phyloP scores from a whole-genome alignment of 305 asterid species.

The Fraxinus sp. region DNA sequence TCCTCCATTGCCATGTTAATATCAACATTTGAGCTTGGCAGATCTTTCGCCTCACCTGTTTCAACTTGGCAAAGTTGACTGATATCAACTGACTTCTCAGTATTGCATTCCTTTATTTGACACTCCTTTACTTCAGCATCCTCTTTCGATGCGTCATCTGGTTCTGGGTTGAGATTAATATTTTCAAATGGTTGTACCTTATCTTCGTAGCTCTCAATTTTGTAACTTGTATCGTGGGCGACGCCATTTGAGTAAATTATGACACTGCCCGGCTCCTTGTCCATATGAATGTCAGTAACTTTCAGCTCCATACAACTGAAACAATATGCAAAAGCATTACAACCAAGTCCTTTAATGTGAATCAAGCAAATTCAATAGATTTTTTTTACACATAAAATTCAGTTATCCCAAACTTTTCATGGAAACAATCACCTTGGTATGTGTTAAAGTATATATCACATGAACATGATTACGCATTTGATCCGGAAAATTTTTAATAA shows the following conservation, averaged over 20 bases:
- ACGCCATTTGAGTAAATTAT: slow-evolving; percentile 30
- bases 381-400: background rate
- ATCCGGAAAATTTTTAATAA: background rate
- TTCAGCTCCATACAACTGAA: slow-evolving; percentile 53
- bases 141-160: slow-evolving; percentile 30
- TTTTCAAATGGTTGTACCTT: slow-evolving; percentile 27
- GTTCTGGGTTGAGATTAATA: slow-evolving; percentile 28
- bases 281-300: slow-evolving; percentile 47
- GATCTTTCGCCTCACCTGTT: slow-evolving; percentile 24
- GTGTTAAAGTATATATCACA: background rate
- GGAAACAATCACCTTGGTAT: background rate
- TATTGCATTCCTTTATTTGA: slow-evolving; percentile 51
- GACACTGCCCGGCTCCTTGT: slow-evolving; percentile 55
- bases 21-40: slow-evolving; percentile 20
- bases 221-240: slow-evolving; percentile 27
- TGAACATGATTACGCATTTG: background rate
- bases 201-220: slow-evolving; percentile 25
- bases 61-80: slow-evolving; percentile 21
- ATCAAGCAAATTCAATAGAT: background rate
- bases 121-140: slow-evolving; percentile 38
- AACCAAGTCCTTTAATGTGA: background rate
- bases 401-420: background rate
- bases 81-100: slow-evolving; percentile 37
- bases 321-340: slow-evolving; percentile 5
- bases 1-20: slow-evolving; percentile 21